phyloP scores from a whole-genome alignment of 352 stramenopile genomes.

The Phytophthora nicotianae region DNA sequence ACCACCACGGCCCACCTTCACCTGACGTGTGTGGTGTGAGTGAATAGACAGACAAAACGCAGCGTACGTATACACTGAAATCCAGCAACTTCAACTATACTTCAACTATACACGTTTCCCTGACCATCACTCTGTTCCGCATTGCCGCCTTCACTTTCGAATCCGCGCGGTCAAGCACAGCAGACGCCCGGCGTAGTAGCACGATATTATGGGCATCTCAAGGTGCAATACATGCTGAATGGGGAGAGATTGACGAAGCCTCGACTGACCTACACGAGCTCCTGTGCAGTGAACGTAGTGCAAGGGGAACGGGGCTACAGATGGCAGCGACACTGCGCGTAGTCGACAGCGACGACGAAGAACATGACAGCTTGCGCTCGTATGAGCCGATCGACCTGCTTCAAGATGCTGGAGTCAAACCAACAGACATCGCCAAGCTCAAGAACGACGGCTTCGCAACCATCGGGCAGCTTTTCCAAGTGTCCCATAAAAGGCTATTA shows the following conservation, averaged over 20 bases:
- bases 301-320: constrained; percentile 30
- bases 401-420: constrained; percentile 78
- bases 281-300: constrained; percentile 28
- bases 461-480: constrained; percentile 83
- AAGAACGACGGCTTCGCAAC: constrained; percentile 83
- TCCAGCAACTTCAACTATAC: constrained; percentile 27
- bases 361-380: constrained; percentile 58
- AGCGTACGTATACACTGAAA: constrained; percentile 10
- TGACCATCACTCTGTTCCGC: constrained; percentile 44
- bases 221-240: constrained; percentile 21
- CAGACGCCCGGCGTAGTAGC: background rate
- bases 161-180: constrained; percentile 8
- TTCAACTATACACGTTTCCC: constrained; percentile 27
- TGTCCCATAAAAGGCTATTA: constrained; percentile 68
- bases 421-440: constrained; percentile 77
- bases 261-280: background rate
- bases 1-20: background rate
- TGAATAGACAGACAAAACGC: constrained; percentile 38
- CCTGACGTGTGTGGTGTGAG: background rate
- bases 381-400: constrained; percentile 81
- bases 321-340: constrained; percentile 29
- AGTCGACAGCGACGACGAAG: constrained; percentile 56
- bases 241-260: background rate
- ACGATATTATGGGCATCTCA: constrained; percentile 17
- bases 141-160: constrained; percentile 12